Percentiles rank a stretch among this genome's conserved stretches.
Conservation (phyloP, 495 filamentous ascomycete genomes). For the Penicillium antarcticum region DNA sequence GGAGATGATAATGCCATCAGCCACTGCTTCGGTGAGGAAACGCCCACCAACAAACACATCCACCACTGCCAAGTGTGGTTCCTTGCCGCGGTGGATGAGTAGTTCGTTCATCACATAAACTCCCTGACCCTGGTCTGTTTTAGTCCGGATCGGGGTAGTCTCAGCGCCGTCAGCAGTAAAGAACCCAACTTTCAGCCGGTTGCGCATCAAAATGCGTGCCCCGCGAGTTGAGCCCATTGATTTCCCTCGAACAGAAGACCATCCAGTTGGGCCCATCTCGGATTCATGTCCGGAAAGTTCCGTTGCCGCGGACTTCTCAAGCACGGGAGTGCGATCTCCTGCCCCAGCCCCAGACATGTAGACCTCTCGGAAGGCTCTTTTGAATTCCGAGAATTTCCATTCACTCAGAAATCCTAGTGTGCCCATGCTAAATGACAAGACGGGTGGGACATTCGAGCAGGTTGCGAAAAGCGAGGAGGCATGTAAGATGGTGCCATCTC, state of each 20-base stretch:
- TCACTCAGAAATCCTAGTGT: conserved; percentile 93
- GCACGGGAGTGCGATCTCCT: conserved; percentile 38
- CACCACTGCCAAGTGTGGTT: conserved; percentile 86
- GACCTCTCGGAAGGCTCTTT: conserved; percentile 84
- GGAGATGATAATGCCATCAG: conserved; percentile 90
- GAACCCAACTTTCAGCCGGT: conserved; percentile 79
- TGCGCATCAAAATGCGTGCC: conserved; percentile 78
- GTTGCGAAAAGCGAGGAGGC: conserved; percentile 88
- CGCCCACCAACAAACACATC: conserved; percentile 82
- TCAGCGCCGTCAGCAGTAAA: conserved; percentile 59
- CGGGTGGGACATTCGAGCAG: conserved; percentile 77
- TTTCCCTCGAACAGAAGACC: conserved; percentile 74
- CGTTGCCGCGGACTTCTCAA: conserved; percentile 25
- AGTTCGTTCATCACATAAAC: conserved; percentile 95
- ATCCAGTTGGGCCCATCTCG: conserved; percentile 46
- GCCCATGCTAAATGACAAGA: conserved; percentile 96
- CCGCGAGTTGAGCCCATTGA: conserved; percentile 71
- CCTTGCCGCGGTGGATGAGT: conserved; percentile 83
- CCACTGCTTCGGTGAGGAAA: conserved; percentile 87
- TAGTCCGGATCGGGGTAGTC: conserved; percentile 38
- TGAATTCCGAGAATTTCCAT: conserved; percentile 91
- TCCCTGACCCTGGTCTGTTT: conserved; percentile 35
- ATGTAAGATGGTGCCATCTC: conserved; percentile 92
- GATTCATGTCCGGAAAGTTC: conserved; percentile 16
- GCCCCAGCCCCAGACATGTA: conserved; percentile 84